Base-by-base conservation (phyloP, 306 rosid species). In the Purshia tridentata region DNA sequence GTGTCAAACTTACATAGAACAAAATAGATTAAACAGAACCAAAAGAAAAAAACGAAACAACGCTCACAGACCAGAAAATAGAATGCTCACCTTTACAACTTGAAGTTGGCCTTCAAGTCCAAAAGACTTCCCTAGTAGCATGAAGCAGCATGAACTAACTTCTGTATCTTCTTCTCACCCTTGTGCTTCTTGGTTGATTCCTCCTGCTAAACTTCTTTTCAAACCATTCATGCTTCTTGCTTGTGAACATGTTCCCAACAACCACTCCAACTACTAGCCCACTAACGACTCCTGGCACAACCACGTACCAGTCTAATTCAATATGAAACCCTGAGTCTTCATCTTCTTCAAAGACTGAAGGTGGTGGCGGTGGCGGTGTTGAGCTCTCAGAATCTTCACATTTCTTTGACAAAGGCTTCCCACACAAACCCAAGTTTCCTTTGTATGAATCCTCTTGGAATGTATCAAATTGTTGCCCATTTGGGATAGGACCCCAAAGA, bases 351-450 rank as follows among this genome's bases (percentile, higher is more conserved):
- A 12, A 10, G 6, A 4, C 8, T 6, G 58, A 39, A 6, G n/a
- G 3, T 1, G 64, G 52, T 20, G 12, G 12, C n/a, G n/a, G n/a
- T 29, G 35, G 35, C 0, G 18, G 15, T 6, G 4, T 14, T 67
- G 58, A 23, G 42, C 23, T 23, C 29, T 40, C 67, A 8, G 68
- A 45, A 59, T 15, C 57, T 8, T 42, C 78, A 55, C 78, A 75
- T 15, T 15, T 75, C 1, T 16, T 54, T 4, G 54, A 44, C 78
- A 65, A 55, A 1, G 73, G 73, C 42, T 15, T 16, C 6, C 78
- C 72, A 20, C 72, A 75, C 37, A 65, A 44, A 7, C 58, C 72
- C 23, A 4, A 41, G 57, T 75, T 75, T 55, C 78, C 78, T 8
- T 6, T 2, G 42, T 61, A 73, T 6, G 68, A 19, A 5, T 35